These are phyloP conservation scores for Aspergillus fumigatiaffinis DNA, from an alignment of 2,329 filamentous ascomycete species.

Conservation along the genomic window DNA sequence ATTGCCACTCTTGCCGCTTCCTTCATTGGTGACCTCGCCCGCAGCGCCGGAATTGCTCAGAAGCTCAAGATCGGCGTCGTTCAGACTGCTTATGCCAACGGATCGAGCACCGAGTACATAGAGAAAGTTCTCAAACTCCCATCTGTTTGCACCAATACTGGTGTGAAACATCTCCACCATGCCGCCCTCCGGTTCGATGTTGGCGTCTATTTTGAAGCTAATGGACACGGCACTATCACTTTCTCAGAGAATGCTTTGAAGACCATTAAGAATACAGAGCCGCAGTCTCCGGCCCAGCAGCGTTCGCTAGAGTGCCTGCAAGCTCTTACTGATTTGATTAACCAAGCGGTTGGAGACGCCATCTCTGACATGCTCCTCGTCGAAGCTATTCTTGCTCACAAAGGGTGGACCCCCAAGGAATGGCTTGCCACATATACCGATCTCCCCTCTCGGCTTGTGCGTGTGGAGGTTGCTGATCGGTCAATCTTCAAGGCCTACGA, in stretches of 20 bases:
- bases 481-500: constrained; percentile 88
- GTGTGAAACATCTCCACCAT: constrained; percentile 96
- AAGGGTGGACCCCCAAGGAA: constrained; percentile 82
- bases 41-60: constrained; percentile 70
- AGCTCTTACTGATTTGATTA: constrained; percentile 86
- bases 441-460: constrained; percentile 90
- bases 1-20: constrained; percentile 92
- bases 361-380: constrained; percentile 94
- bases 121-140: constrained; percentile 82
- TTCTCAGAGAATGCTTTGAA: constrained; percentile 83
- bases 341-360: constrained; percentile 96
- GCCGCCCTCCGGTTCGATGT: constrained; percentile 93
- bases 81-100: constrained; percentile 97
- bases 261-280: constrained; percentile 72
- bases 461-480: constrained; percentile 84
- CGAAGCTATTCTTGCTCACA: constrained; percentile 93
- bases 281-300: constrained; percentile 87
- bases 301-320: constrained; percentile 80
- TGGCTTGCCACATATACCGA: constrained; percentile 93
- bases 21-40: constrained; percentile 85
- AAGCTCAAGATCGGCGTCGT: constrained; percentile 90
- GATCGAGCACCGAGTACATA: constrained; percentile 88
- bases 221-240: constrained; percentile 93
- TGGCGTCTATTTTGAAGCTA: constrained; percentile 97
- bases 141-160: constrained; percentile 88